Evolutionary conservation across 2,329 filamentous ascomycete species (phyloP).

Genomic region (Torrubiella hemipterigena): DNA sequence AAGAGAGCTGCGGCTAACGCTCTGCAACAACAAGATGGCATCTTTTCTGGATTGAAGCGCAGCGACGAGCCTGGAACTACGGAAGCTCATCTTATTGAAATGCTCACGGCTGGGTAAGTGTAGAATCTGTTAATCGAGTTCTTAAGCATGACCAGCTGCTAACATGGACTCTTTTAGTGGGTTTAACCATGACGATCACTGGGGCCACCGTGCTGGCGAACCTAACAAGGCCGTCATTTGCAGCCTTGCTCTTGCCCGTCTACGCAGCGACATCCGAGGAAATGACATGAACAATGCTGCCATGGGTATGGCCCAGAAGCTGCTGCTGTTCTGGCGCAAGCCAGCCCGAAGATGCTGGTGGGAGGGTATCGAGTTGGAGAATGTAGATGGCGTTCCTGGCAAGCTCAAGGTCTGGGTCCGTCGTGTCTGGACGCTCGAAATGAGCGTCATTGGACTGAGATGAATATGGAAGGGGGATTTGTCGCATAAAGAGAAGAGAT

Average conservation of each 20-base stretch:
- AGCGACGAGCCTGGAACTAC: slow-evolving; percentile 95
- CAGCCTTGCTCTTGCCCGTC: slow-evolving; percentile 81
- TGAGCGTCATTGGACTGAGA: slow-evolving; percentile 84
- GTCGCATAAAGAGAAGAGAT: too few relatives aligned
- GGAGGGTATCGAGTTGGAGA: slow-evolving; percentile 87
- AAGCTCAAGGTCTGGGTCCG: slow-evolving; percentile 97
- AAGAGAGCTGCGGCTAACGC: slow-evolving; percentile 84
- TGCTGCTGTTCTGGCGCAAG: slow-evolving; percentile 96
- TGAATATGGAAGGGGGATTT: slow-evolving; percentile 21
- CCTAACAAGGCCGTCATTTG: slow-evolving; percentile 98
- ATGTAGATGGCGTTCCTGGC: slow-evolving; percentile 82
- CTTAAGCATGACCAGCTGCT: slow-evolving; percentile 8
- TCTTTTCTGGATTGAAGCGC: slow-evolving; percentile 89
- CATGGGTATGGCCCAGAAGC: slow-evolving; percentile 96
- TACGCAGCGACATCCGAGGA: slow-evolving; percentile 85
- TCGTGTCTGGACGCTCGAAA: slow-evolving; percentile 96
- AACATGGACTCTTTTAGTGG: slow-evolving; percentile 51
- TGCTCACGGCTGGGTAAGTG: slow-evolving; percentile 91
- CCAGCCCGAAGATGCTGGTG: slow-evolving; percentile 96
- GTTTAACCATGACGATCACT: slow-evolving; percentile 89
- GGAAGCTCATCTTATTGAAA: slow-evolving; percentile 96
- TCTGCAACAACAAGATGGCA: slow-evolving; percentile 81
- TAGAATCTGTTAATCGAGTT: neutral
- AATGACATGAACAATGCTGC: slow-evolving; percentile 63
- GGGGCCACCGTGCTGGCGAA: slow-evolving; percentile 95